Conservation (phyloP, 2,329 filamentous ascomycete genomes). For the Furcasterigmium furcatum region DNA sequence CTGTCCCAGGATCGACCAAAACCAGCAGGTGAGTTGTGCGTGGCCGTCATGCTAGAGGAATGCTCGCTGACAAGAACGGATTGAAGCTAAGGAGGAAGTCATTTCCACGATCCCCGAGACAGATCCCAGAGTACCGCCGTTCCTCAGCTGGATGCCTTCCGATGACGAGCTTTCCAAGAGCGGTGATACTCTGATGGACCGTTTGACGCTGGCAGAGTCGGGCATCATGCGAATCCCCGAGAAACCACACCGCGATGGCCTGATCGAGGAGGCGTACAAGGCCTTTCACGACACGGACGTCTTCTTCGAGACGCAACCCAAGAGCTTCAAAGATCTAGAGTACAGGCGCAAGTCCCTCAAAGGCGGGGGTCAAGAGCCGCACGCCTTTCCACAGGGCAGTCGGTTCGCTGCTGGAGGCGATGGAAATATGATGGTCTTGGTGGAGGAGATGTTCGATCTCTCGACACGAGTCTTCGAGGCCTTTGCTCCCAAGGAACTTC, state of each 20-base stretch:
- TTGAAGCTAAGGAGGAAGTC: neutral
- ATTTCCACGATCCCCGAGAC: neutral
- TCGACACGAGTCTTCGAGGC: neutral
- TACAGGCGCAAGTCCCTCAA: neutral
- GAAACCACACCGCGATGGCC: neutral
- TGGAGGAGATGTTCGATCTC: neutral
- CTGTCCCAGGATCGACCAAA: neutral
- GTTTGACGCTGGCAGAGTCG: neutral
- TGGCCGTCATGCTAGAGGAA: too few relatives aligned
- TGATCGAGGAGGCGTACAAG: neutral
- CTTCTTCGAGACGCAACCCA: neutral
- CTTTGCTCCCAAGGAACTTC: neutral
- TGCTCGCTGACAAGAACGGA: neutral
- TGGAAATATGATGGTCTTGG: neutral
- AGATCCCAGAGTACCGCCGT: neutral
- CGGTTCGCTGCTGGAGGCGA: neutral
- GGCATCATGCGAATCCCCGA: neutral
- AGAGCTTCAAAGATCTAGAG: neutral
- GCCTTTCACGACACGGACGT: neutral
- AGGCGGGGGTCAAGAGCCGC: neutral
- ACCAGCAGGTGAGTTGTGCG: neutral
- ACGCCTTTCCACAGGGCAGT: neutral
- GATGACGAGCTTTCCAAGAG: neutral
- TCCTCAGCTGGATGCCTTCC: neutral
- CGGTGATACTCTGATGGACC: neutral